These are phyloP conservation scores for Crithidia thermophila DNA, from an alignment of 208 protist genomes.

Conservation along the genomic window DNA sequence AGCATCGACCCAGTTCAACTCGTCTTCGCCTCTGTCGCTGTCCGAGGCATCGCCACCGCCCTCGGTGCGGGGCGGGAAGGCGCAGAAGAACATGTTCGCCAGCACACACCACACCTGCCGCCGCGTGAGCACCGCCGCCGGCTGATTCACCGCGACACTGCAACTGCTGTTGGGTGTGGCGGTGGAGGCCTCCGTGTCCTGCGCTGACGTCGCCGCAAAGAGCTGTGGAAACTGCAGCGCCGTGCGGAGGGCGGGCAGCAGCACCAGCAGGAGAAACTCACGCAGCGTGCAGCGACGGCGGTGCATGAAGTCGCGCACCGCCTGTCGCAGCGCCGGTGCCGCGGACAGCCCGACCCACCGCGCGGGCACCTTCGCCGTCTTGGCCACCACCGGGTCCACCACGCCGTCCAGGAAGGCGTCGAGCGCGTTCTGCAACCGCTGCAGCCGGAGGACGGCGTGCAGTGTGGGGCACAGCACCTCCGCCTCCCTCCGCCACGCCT, in stretches of 20 bases:
- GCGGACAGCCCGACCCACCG: constrained; percentile 14
- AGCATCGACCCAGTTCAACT: not conserved
- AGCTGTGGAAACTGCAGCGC: constrained; percentile 11
- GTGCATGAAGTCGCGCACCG: constrained; percentile 13
- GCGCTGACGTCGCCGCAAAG: not conserved
- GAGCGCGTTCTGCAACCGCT: not conserved
- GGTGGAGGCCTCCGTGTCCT: not conserved
- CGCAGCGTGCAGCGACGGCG: constrained; percentile 1
- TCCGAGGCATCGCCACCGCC: not conserved
- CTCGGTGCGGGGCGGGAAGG: constrained; percentile 13
- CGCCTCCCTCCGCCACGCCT: not conserved
- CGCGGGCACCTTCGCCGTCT: not conserved
- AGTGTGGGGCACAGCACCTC: constrained; percentile 7
- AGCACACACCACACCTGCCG: constrained; percentile 26
- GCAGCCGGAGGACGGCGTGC: not conserved
- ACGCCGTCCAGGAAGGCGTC: not conserved
- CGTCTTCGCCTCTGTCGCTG: not conserved
- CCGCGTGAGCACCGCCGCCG: not conserved
- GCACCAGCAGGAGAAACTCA: constrained; percentile 12
- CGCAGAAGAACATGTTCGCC: constrained; percentile 29
- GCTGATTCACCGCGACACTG: not conserved
- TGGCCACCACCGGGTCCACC: not conserved
- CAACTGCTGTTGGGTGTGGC: not conserved
- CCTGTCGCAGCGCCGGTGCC: constrained; percentile 8
- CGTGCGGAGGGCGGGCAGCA: constrained; percentile 14